phyloP scores from a whole-genome alignment of 108 stramenopile species.

The Fistulifera pelliculosa region DNA sequence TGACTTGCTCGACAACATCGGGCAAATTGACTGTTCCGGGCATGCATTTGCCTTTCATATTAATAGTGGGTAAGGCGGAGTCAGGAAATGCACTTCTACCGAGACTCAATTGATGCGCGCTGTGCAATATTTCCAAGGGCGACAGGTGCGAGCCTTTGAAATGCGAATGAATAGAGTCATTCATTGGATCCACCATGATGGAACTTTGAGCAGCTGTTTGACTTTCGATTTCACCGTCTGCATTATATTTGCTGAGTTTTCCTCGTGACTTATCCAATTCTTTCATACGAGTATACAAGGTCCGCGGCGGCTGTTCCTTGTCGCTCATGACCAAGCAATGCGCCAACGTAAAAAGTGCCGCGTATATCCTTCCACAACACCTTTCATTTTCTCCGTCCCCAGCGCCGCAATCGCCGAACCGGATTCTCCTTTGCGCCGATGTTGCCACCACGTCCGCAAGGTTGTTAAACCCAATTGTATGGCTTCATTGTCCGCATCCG shows the following conservation, averaged over 20 bases:
- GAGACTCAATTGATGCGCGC: constrained; percentile 31
- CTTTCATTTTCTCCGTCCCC: constrained; percentile 83
- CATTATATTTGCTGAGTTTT: constrained; percentile 42
- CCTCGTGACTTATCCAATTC: constrained; percentile 64
- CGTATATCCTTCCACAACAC: constrained; percentile 90
- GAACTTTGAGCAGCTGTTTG: neutral
- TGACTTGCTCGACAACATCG: constrained; percentile 57
- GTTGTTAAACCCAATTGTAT: constrained; percentile 82
- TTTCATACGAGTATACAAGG: constrained; percentile 68
- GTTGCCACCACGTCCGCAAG: constrained; percentile 88
- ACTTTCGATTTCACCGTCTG: neutral
- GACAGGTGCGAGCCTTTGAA: no score
- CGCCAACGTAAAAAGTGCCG: constrained; percentile 78
- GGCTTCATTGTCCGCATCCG: constrained; percentile 84
- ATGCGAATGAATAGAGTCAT: no score
- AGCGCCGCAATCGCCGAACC: constrained; percentile 77
- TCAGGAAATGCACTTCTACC: neutral
- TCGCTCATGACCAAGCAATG: constrained; percentile 77
- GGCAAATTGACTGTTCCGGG: constrained; percentile 67
- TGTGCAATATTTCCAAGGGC: constrained; percentile 61
- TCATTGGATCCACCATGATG: constrained; percentile 2
- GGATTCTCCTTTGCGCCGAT: constrained; percentile 85
- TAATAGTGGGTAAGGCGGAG: constrained; percentile 13
- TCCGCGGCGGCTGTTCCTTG: constrained; percentile 79
- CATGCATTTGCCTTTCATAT: constrained; percentile 62